Conservation (phyloP, 768 basidiomycete genomes). For the Hypsizygus marmoreus region DNA sequence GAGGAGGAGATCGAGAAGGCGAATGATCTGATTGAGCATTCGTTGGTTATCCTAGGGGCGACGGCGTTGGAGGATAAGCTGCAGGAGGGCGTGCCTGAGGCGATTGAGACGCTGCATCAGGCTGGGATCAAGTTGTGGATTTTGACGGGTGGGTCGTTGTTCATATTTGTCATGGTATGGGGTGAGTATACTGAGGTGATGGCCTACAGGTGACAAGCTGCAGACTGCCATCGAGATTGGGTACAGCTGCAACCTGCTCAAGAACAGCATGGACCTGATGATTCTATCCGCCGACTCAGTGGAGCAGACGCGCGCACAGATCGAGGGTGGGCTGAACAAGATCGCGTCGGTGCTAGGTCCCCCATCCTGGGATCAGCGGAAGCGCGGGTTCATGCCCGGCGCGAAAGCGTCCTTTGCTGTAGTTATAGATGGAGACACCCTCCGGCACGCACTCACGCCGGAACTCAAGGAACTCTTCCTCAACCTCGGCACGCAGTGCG, state of each 20-base stretch:
- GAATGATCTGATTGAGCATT: slow-evolving; percentile 80
- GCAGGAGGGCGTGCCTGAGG: slow-evolving; percentile 95
- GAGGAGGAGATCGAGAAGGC: slow-evolving; percentile 94
- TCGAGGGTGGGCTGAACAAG: slow-evolving; percentile 93
- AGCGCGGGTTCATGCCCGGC: slow-evolving; percentile 68
- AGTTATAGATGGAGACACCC: slow-evolving; percentile 95
- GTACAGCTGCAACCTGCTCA: slow-evolving; percentile 93
- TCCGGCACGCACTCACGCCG: slow-evolving; percentile 76
- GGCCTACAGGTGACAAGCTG: slow-evolving; percentile 79
- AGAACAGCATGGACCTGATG: slow-evolving; percentile 95
- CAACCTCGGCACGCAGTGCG: slow-evolving; percentile 92
- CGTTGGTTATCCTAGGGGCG: slow-evolving; percentile 84
- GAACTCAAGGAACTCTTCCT: slow-evolving; percentile 86
- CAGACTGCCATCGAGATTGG: slow-evolving; percentile 99
- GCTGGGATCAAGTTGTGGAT: slow-evolving; percentile 99
- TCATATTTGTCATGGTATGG: too few species aligned
- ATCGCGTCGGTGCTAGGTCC: slow-evolving; percentile 86
- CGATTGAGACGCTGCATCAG: slow-evolving; percentile 86
- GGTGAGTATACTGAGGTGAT: too few species aligned
- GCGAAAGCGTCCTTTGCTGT: slow-evolving; percentile 83
- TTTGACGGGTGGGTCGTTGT: slow-evolving; percentile 80
- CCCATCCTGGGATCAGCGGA: slow-evolving; percentile 57
- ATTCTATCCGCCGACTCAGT: slow-evolving; percentile 85
- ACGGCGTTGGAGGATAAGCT: slow-evolving; percentile 97
- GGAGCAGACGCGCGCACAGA: slow-evolving; percentile 77